Evolutionary conservation across 2,329 filamentous ascomycete genomes (phyloP).

Genomic region (Pyrenophora graminea): DNA sequence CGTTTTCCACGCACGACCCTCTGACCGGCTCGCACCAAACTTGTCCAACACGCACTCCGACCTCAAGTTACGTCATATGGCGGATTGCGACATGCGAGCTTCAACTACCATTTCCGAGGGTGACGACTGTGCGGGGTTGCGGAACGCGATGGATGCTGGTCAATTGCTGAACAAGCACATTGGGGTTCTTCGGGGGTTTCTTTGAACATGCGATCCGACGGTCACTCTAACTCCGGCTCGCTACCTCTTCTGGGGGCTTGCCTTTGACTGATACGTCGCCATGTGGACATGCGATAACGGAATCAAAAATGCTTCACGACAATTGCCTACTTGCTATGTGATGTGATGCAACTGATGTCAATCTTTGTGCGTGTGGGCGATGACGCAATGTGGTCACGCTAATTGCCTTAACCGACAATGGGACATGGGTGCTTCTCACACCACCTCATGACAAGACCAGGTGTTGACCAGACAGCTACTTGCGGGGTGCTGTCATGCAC

Average conservation of each 20-base stretch:
- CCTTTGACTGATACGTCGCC: slow-evolving; percentile 45
- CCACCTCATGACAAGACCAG: not conserved
- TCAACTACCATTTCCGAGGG: slow-evolving; percentile 25
- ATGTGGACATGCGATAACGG: slow-evolving; percentile 43
- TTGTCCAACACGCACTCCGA: slow-evolving; percentile 19
- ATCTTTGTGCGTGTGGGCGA: not conserved
- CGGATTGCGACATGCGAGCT: slow-evolving; percentile 34
- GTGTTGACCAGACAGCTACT: not conserved
- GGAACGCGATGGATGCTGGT: slow-evolving; percentile 39
- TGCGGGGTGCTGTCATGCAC: too few relatives aligned
- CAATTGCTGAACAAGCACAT: slow-evolving; percentile 31
- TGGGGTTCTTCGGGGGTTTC: slow-evolving; percentile 43
- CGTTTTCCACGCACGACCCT: slow-evolving; percentile 32
- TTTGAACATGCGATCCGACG: slow-evolving; percentile 36
- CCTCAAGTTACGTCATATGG: slow-evolving; percentile 32
- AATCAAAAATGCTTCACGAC: slow-evolving; percentile 47
- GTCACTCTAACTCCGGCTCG: slow-evolving; percentile 46
- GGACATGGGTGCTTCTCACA: not conserved
- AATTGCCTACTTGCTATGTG: slow-evolving; percentile 16
- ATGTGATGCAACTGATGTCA: slow-evolving; percentile 1
- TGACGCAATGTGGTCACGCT: slow-evolving; percentile 1
- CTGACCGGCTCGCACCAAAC: slow-evolving; percentile 26
- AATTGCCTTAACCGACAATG: not conserved
- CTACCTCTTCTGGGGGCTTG: slow-evolving; percentile 28
- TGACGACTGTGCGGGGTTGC: slow-evolving; percentile 33